These are phyloP conservation scores for Lodderomyces jiufengensis DNA, from an alignment of 1,139 yeast species.

Conservation along the genomic window DNA sequence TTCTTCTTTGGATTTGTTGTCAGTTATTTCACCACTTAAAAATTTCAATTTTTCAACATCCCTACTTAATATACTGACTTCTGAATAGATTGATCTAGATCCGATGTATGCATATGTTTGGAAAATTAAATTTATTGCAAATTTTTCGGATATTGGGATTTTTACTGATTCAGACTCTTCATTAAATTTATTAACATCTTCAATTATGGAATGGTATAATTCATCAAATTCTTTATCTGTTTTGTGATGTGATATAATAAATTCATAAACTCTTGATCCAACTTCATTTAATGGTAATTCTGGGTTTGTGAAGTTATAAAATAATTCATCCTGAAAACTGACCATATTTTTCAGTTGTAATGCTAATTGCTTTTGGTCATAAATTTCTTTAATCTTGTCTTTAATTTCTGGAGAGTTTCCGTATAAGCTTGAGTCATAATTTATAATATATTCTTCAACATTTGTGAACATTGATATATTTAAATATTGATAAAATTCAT, in stretches of 20 bases:
- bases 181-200: background rate
- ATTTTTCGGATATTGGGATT: conserved; percentile 21
- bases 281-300: conserved; percentile 36
- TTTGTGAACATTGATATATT: conserved; percentile 37
- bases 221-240: conserved; percentile 38
- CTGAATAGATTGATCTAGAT: conserved; percentile 85
- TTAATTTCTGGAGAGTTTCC: conserved; percentile 26
- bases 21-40: conserved; percentile 26
- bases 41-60: conserved; percentile 50
- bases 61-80: conserved; percentile 63
- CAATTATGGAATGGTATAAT: conserved; percentile 27
- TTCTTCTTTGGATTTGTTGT: conserved; percentile 23
- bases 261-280: conserved; percentile 40
- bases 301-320: conserved; percentile 35
- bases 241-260: conserved; percentile 41
- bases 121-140: conserved; percentile 58
- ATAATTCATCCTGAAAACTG: conserved; percentile 41
- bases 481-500: conserved; percentile 64
- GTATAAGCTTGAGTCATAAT: conserved; percentile 38
- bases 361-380: conserved; percentile 29
- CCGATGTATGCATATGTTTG: conserved; percentile 82
- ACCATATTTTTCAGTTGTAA: conserved; percentile 24
- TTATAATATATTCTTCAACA: conserved; percentile 25
- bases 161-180: background rate
- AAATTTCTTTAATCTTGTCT: conserved; percentile 26